Conservation (phyloP, 2,329 filamentous ascomycete genomes). For the Aschersonia sp. region DNA sequence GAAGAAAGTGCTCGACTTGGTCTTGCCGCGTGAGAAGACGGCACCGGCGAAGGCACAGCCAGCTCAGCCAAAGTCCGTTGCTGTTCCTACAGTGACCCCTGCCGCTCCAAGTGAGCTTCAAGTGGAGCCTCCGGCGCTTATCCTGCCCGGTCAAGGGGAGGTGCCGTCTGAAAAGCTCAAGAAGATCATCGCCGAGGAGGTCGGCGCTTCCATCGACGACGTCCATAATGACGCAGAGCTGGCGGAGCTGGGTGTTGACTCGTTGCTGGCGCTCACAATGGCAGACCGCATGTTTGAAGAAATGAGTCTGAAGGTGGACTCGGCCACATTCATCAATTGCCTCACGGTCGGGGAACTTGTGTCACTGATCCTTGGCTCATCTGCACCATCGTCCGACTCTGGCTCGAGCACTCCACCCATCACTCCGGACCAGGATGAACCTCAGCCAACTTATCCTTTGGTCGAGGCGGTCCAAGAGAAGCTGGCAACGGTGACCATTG, state of each 20-base stretch:
- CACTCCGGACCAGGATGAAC: background rate
- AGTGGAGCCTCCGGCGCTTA: background rate
- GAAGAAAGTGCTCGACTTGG: conserved; percentile 49
- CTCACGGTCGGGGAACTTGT: conserved; percentile 30
- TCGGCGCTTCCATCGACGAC: conserved; percentile 1
- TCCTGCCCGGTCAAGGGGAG: background rate
- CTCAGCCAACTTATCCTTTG: background rate
- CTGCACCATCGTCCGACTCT: background rate
- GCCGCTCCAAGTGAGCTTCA: background rate
- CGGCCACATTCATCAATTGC: conserved; percentile 35
- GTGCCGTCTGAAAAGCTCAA: background rate
- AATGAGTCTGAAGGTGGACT: conserved; percentile 34
- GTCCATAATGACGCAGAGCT: conserved; percentile 1
- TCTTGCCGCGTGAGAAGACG: conserved; percentile 30
- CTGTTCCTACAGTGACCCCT: background rate
- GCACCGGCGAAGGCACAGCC: background rate
- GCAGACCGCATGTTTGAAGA: conserved; percentile 40
- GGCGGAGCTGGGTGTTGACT: conserved; percentile 34
- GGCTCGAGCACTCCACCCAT: background rate
- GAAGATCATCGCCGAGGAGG: conserved; percentile 5
- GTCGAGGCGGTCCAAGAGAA: background rate
- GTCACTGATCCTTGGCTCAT: background rate
- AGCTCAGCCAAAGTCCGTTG: background rate
- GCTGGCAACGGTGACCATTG: background rate
- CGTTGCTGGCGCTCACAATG: conserved; percentile 42